Evolutionary conservation across 805 yeast genomes (phyloP), one percentile per base, ranked within the genome.

Genomic region (Monosporozyma servazzii): DNA sequence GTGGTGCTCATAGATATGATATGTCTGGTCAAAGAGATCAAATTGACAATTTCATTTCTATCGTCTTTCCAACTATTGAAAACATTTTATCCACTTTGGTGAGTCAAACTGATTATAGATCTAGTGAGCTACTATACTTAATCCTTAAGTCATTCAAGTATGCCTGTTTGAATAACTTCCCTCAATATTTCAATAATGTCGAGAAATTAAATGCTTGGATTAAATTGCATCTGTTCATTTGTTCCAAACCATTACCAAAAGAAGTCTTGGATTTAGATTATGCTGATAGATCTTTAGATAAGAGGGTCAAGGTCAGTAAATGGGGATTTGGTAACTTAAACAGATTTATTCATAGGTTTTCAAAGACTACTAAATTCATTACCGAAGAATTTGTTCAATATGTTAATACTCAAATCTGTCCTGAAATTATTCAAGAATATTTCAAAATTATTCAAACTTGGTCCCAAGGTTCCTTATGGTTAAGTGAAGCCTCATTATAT

Each of bases 251-350:
- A 7, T 71, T 81, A 13, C 87, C 87, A 1, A 57, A 67, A 3
- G 78, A 76, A 55, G 76, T 82, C 1, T 54, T 74, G 57, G 72
- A 73, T 9, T 54, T 76, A 2, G 78, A 77, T 27, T 71, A 74
- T 11, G 71, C 75, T 18, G 82, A 78, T 52, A 74, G 80, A 52
- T 61, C 64, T 48, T 64, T 69, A 40, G 77, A 65, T 57, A 74
- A 60, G 60, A 71, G 84, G 77, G 82, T 73, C 63, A 91, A 81
- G 68, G 81, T 80, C 61, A 90, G 75, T 71, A 93, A 93, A 67
- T 91, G 99, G 98, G 82, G 91, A 4, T 81, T 81, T 58, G 88
- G 86, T 40, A 88, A 88, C 64, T 64, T 90, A 48, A 78, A 77
- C 59, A 77, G 91, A 58, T 71, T 89, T 18, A 83, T 86, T 59